These are phyloP conservation scores for Cucumis melo DNA, from an alignment of 306 rosid genomes.

Conservation along the genomic window DNA sequence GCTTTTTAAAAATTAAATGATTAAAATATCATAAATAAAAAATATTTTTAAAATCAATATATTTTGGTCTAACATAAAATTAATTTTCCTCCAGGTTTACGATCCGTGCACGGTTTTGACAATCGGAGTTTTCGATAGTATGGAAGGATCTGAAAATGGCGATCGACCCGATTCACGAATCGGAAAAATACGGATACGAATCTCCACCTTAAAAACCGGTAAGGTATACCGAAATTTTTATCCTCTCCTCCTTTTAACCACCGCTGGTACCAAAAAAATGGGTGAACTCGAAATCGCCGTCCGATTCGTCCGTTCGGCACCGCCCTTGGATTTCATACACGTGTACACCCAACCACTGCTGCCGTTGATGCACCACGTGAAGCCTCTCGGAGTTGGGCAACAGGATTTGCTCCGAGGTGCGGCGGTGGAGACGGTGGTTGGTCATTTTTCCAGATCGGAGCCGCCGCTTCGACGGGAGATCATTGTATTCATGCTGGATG, in stretches of 20 bases:
- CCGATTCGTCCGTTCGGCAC: conserved; percentile 33
- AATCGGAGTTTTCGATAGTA: conserved; percentile 59
- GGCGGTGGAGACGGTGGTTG: conserved; percentile 47
- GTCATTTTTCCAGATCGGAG: conserved; percentile 53
- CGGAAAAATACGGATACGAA: conserved; percentile 55
- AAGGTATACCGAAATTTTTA: conserved; percentile 45
- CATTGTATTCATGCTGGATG: conserved; percentile 57
- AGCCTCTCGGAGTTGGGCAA: conserved; percentile 54
- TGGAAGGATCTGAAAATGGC: conserved; percentile 14
- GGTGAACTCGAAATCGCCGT: conserved; percentile 77
- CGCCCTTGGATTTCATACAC: conserved; percentile 54
- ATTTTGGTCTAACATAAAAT: background rate
- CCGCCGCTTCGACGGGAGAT: conserved; percentile 61
- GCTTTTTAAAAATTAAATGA: no score
- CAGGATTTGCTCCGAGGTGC: conserved; percentile 53
- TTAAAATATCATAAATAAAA: no score
- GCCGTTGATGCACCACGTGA: conserved; percentile 79
- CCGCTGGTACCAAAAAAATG: conserved; percentile 45
- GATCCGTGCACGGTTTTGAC: conserved; percentile 81
- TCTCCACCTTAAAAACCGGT: conserved; percentile 54
- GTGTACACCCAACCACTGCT: conserved; percentile 56
- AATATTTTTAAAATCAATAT: no score
- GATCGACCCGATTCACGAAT: conserved; percentile 39
- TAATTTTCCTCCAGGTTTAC: conserved; percentile 17
- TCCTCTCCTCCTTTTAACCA: conserved; percentile 41